Base-by-base conservation (phyloP, 805 yeast genomes). In the Teunomyces aglyptinius region DNA sequence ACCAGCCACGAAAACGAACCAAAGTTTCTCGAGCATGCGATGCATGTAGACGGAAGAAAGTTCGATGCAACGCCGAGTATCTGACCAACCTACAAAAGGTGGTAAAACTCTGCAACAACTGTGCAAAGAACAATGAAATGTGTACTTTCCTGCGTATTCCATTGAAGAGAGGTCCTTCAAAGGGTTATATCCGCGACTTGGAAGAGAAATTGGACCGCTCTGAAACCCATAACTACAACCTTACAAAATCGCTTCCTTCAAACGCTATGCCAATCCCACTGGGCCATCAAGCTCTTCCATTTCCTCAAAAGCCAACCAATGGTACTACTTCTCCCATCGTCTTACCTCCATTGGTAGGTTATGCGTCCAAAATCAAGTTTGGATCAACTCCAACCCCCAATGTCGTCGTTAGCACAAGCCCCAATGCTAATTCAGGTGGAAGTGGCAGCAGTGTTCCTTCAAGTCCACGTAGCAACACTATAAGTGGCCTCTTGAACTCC, bases 1-100 rank as follows among this genome's bases (percentile, higher is more conserved):
- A 55, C 42, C 60, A 49, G 5, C 71, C 75, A 15, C 72, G 86
- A 42, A 84, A 85, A 57, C 57, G 91, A 47, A 75, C 85, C 6
- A 86, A 86, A 60, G 89, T 86, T 0, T 84, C 90, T 1, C 64
- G 95, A 44, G 94, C 92, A 1, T 86, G 95, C 60, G 95, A 86
- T 60, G 82, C 84, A 45, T 86, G 94, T 61, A 74, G 94, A 31
- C 73, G 86, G 39, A 85, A 85, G 62, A 86, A 86, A 59, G 76
- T 86, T 18, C 73, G 80, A 45, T 86, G 95, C 65, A 82, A 86
- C 60, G 89, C 86, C 18, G 75, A 75, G 20, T 74, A 76, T 47
- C 71, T 71, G 43, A 41, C 65, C 8, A 64, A 72, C 4, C 70
- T 77, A 15, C 77, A 68, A 54, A 66, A 68, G 7, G 75, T 82